A percentile compares a stretch with the other conserved stretches of the same genome.
phyloP scores from a whole-genome alignment of 345 rosid genomes.

The Eucalyptus brandiana region DNA sequence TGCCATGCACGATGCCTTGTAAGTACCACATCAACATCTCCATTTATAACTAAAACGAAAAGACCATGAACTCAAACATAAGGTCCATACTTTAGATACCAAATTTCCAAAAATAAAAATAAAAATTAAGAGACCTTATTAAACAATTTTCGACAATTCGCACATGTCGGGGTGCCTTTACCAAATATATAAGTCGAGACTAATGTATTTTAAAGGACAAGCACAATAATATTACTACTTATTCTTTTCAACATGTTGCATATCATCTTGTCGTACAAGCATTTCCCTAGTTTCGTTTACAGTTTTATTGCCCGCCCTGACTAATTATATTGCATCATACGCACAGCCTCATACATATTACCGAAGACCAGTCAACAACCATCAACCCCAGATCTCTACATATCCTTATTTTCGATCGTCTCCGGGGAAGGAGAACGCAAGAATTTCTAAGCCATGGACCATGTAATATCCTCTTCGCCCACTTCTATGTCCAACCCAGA shows the following conservation, averaged over 20 bases:
- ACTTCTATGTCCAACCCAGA: slow-evolving; percentile 1
- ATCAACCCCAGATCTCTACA: background rate
- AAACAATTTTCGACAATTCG: background rate
- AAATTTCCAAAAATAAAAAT: no score
- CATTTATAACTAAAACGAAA: no score
- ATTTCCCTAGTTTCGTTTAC: background rate
- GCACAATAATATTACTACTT: background rate
- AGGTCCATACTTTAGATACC: no score
- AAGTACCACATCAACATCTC: no score
- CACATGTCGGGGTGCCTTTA: background rate
- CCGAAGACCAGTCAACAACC: background rate
- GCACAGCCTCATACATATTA: background rate
- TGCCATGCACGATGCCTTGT: no score
- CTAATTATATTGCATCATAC: background rate
- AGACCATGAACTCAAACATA: no score
- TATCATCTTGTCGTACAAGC: background rate
- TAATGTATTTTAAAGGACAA: background rate
- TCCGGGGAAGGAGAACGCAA: background rate
- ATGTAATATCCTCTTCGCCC: slow-evolving; percentile 19
- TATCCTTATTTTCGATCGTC: background rate
- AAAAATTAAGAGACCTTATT: background rate
- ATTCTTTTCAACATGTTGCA: background rate
- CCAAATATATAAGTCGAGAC: background rate
- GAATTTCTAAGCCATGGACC: slow-evolving; percentile 15
- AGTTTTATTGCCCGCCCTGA: background rate